Evolutionary conservation across 306 rosid genomes (phyloP).

Genomic region (Vicia faba): DNA sequence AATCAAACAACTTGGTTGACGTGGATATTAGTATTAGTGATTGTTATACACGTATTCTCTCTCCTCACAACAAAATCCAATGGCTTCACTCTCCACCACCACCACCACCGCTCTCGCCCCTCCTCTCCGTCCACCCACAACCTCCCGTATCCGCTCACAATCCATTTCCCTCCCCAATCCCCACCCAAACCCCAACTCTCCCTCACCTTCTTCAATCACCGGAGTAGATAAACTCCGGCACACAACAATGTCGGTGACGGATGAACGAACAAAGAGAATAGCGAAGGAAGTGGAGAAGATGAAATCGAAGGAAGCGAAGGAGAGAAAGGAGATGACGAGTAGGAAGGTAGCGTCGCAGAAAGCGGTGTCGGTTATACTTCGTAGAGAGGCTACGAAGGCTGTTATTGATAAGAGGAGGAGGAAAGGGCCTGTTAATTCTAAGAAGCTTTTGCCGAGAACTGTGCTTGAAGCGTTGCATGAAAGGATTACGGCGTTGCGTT

Average conservation of each 20-base stretch:
- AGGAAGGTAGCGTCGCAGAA: conserved; percentile 76
- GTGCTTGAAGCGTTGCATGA: conserved; percentile 88
- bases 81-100: conserved; percentile 53
- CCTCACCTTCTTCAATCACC: conserved; percentile 17
- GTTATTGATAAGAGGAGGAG: conserved; percentile 73
- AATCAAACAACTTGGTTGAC: background rate
- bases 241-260: conserved; percentile 24
- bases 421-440: conserved; percentile 72
- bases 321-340: conserved; percentile 74
- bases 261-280: conserved; percentile 40
- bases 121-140: conserved; percentile 33
- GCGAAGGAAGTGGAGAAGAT: conserved; percentile 50
- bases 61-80: conserved; percentile 22
- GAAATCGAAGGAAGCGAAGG: conserved; percentile 53
- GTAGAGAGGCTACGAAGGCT: conserved; percentile 88
- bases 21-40: background rate
- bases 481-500: conserved; percentile 70
- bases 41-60: background rate
- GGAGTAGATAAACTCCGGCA: conserved; percentile 19
- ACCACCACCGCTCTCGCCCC: conserved; percentile 31
- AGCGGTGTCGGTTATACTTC: conserved; percentile 77
- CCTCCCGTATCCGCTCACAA: conserved; percentile 1
- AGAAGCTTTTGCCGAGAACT: conserved; percentile 80
- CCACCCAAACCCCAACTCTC: background rate
- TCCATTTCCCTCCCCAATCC: conserved; percentile 8